Conservation (phyloP, 2,329 filamentous ascomycete species). For the Colletotrichum sidae region DNA sequence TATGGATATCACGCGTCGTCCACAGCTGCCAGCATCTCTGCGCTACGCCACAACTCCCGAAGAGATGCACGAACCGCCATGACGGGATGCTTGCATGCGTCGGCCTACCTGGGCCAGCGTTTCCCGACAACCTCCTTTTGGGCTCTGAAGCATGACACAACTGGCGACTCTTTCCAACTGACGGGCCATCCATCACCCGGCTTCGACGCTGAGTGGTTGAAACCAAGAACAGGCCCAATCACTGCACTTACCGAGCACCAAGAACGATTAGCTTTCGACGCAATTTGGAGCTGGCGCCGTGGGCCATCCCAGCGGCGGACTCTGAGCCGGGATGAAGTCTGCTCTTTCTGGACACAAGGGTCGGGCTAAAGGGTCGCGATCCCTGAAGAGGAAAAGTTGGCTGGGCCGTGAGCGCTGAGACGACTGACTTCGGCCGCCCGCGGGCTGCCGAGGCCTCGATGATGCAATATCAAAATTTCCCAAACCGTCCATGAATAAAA, state of each 20-base stretch:
- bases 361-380: background rate
- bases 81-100: too few relatives aligned
- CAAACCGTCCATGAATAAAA: too few relatives aligned
- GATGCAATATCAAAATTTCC: background rate
- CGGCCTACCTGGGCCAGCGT: too few relatives aligned
- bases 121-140: too few relatives aligned
- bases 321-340: too few relatives aligned
- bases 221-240: constrained; percentile 9
- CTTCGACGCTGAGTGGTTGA: background rate
- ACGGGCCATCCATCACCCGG: background rate
- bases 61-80: too few relatives aligned
- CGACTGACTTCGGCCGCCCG: background rate
- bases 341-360: too few relatives aligned
- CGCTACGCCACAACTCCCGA: too few relatives aligned
- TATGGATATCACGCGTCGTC: too few relatives aligned
- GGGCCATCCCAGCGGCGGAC: background rate
- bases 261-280: constrained; percentile 1
- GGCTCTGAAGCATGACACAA: background rate
- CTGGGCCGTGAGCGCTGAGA: too few relatives aligned
- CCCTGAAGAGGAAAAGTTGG: background rate
- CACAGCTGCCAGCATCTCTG: too few relatives aligned
- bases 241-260: background rate
- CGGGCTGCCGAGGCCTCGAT: background rate
- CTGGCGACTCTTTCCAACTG: background rate
- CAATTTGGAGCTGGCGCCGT: background rate